Base-by-base conservation (phyloP, 306 rosid species). In the Dalbergia cochinchinensis region DNA sequence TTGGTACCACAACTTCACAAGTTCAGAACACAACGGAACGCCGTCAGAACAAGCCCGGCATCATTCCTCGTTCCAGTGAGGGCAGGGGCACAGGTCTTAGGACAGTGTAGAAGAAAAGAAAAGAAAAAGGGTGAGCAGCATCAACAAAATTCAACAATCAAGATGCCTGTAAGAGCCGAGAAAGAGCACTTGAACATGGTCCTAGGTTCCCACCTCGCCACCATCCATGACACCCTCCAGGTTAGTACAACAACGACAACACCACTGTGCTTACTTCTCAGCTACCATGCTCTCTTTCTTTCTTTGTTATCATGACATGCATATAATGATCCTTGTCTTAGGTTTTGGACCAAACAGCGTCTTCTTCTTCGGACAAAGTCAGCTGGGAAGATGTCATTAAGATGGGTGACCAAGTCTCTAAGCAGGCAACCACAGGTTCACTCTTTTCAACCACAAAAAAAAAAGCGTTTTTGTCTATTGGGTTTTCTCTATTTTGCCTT, bases 371-470 rank as follows among this genome's bases (percentile, higher is more conserved):
- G 13, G 82, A 82, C 69, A 90, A 88, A 90, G 92, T 91, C 71
- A 68, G 65, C 68, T 95, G 99, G 99, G 94, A 89, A 3, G 91
- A 93, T 11, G 92, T 90, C 20, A 13, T 90, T 4, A 86, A 90
- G 71, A 90, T 91, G 92, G 89, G 83, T 2, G 92, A 93, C 16
- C 88, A 89, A 74, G 89, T 95, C 77, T 89, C 90, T 3, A 92
- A 89, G 78, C 97, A 95, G 65, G 99, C 99, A 0, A 95, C 97
- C 69, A 86, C 86, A 55, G 95, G 99, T 95, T 69, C 42, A 3
- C 59, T 57, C 1, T 45, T 39, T 39, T 63, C 20, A 53, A 51
- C 26, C 9, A 44, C 26, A n/a, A 65, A 7, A 65, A 37, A 37
- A n/a, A 64, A 71, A 15, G 14, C 18, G 48, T 59, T 18, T 20